Evolutionary conservation across 2,329 filamentous ascomycete species (phyloP).

Genomic region (Zarea fungicola): DNA sequence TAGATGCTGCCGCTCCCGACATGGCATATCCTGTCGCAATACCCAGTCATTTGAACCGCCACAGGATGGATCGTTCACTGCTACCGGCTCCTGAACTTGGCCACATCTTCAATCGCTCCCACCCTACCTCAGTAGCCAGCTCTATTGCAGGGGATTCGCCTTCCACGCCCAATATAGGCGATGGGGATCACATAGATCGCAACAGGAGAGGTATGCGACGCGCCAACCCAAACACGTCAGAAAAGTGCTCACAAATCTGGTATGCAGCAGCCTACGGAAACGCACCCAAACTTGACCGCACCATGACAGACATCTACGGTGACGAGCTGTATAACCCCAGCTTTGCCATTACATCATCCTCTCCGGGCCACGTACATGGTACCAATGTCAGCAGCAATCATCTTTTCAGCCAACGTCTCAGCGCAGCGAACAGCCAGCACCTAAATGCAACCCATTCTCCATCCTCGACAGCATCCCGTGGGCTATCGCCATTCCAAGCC

Average conservation of each 20-base stretch:
- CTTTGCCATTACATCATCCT: constrained; percentile 53
- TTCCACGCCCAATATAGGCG: constrained; percentile 48
- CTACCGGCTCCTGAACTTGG: constrained; percentile 43
- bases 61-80: constrained; percentile 36
- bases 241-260: constrained; percentile 55
- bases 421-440: constrained; percentile 72
- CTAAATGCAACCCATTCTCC: constrained; percentile 54
- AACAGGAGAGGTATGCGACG: constrained; percentile 49
- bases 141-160: constrained; percentile 55
- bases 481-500: constrained; percentile 76
- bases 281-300: constrained; percentile 74
- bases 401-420: constrained; percentile 69
- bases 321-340: constrained; percentile 80
- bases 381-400: constrained; percentile 45
- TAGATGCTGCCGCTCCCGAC: constrained; percentile 33
- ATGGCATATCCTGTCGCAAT: constrained; percentile 37
- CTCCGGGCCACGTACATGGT: constrained; percentile 44
- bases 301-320: constrained; percentile 77
- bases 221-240: background rate
- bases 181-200: constrained; percentile 44
- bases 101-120: constrained; percentile 37
- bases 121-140: constrained; percentile 52
- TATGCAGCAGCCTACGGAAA: constrained; percentile 51
- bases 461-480: constrained; percentile 47
- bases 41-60: constrained; percentile 30